These are phyloP conservation scores for Filobasidium floriforme DNA, from an alignment of 768 basidiomycete species.

Conservation along the genomic window DNA sequence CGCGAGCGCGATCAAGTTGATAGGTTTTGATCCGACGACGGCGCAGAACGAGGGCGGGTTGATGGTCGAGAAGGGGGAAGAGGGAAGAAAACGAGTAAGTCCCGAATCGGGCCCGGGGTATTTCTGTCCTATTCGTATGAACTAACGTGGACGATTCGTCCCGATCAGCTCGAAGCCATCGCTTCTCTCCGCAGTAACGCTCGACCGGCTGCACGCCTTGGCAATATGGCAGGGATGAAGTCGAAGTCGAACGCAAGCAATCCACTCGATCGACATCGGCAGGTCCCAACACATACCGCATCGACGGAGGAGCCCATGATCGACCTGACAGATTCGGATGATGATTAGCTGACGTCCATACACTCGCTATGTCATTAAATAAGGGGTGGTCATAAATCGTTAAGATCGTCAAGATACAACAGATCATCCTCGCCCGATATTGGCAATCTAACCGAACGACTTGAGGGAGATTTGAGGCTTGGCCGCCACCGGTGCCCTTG, in stretches of 20 bases:
- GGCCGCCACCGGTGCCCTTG: not conserved
- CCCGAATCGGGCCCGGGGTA: not conserved
- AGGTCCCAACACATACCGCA: not conserved
- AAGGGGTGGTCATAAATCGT: not conserved
- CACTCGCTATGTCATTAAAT: not conserved
- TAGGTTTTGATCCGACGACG: slow-evolving; percentile 40
- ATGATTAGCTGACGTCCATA: not conserved
- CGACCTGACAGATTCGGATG: slow-evolving; percentile 9
- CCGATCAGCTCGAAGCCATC: slow-evolving; percentile 15
- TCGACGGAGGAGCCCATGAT: slow-evolving; percentile 8
- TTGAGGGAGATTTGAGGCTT: slow-evolving; percentile 25
- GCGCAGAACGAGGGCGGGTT: slow-evolving; percentile 7
- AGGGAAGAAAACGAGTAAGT: slow-evolving; percentile 26
- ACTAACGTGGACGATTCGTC: not conserved
- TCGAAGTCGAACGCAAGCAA: slow-evolving; percentile 14
- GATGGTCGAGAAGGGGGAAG: slow-evolving; percentile 21
- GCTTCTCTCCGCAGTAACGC: slow-evolving; percentile 9
- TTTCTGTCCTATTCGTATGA: not conserved
- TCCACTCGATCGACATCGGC: not conserved
- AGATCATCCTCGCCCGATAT: too few species aligned
- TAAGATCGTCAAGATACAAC: not conserved
- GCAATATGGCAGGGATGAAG: slow-evolving; percentile 14
- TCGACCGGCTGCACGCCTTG: not conserved
- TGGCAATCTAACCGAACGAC: slow-evolving; percentile 15
- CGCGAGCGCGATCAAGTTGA: slow-evolving; percentile 31